A percentile compares a stretch with the other conserved stretches of the same genome.
phyloP scores from a whole-genome alignment of 2,329 filamentous ascomycete species.

The Ceratocystis harringtonii region DNA sequence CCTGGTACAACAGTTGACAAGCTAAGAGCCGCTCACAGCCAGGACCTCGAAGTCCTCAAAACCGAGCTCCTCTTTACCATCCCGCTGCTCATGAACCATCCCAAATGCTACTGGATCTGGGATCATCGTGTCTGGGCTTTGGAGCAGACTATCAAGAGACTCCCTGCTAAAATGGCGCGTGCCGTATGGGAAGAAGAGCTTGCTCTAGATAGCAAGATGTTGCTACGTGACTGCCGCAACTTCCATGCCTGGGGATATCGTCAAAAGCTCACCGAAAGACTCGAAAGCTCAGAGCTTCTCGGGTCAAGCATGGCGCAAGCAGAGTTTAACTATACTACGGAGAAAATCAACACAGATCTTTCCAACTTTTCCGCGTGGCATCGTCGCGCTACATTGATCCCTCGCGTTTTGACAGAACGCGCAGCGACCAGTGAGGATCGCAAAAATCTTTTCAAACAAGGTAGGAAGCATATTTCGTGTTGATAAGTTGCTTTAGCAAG shows the following conservation, averaged over 20 bases:
- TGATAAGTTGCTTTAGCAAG: too few species aligned
- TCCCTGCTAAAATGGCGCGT: constrained; percentile 42
- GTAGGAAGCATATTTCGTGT: constrained; percentile 27
- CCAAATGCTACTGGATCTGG: constrained; percentile 99
- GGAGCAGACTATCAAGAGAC: constrained; percentile 48
- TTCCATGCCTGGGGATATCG: constrained; percentile 96
- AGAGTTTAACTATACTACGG: constrained; percentile 82
- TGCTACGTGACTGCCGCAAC: constrained; percentile 71
- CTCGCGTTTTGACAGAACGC: constrained; percentile 57
- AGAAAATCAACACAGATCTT: constrained; percentile 70
- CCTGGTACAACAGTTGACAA: constrained; percentile 40
- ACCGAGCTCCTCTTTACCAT: constrained; percentile 70
- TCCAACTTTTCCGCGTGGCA: constrained; percentile 99
- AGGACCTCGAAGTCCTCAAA: constrained; percentile 39
- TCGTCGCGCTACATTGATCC: constrained; percentile 70
- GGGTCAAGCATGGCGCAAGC: constrained; percentile 53
- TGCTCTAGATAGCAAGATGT: constrained; percentile 71
- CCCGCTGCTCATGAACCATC: constrained; percentile 67
- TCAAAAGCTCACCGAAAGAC: constrained; percentile 56
- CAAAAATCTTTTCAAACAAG: constrained; percentile 54
- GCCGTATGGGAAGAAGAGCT: constrained; percentile 75
- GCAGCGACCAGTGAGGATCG: constrained; percentile 47
- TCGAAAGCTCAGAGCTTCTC: constrained; percentile 45
- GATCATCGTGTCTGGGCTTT: constrained; percentile 84
- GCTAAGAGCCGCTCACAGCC: constrained; percentile 20